Conservation (phyloP, 169 alveolate species). For the Plasmodium gonderi region DNA sequence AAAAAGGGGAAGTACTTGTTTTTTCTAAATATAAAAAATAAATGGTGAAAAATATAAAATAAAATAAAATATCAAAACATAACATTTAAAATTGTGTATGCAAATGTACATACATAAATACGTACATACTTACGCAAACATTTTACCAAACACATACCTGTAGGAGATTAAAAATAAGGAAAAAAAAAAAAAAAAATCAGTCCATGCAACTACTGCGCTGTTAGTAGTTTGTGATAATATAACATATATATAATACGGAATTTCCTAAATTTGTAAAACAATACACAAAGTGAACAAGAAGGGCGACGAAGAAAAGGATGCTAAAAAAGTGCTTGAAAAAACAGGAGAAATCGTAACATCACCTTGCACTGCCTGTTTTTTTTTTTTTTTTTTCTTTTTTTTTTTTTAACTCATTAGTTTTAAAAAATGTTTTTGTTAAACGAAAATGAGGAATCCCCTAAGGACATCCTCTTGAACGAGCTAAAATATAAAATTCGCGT, state of each 20-base stretch:
- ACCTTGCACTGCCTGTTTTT: background rate
- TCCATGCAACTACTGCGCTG: background rate
- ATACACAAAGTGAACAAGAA: no score
- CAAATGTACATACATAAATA: no score
- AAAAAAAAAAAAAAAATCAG: background rate
- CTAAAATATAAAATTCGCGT: conserved; percentile 62
- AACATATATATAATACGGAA: no score
- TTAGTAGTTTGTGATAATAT: background rate
- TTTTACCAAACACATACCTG: background rate
- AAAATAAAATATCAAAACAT: background rate
- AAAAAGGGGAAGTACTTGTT: background rate
- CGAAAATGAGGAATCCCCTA: conserved; percentile 69
- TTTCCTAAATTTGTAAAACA: no score
- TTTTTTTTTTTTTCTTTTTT: background rate
- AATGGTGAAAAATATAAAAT: background rate
- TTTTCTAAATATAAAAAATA: background rate
- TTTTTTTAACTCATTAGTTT: background rate
- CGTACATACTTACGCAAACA: background rate
- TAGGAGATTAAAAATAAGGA: background rate
- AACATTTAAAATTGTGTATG: background rate
- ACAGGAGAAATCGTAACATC: background rate
- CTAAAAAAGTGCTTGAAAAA: no score
- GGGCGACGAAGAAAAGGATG: no score
- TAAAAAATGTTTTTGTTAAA: conserved; percentile 62
- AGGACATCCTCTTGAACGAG: conserved; percentile 60